Percentiles rank a stretch among this genome's conserved stretches.
Conservation (phyloP, 2,329 filamentous ascomycete genomes). For the Fusarium buxicola region DNA sequence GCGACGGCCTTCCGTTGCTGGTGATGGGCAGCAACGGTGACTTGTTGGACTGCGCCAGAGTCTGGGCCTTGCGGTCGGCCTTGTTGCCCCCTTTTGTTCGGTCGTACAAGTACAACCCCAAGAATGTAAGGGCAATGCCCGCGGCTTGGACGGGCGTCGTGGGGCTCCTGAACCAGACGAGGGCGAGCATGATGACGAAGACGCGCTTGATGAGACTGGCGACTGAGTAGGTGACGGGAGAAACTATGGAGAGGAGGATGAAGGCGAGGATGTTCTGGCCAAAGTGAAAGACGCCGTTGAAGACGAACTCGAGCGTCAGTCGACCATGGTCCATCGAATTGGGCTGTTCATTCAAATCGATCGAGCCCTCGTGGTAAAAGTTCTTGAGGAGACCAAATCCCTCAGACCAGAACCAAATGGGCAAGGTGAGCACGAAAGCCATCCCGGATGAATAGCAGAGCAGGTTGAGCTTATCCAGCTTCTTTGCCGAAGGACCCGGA, state of each 20-base stretch:
- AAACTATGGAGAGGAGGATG: conserved; percentile 89
- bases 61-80: conserved; percentile 83
- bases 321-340: conserved; percentile 82
- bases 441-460: conserved; percentile 97
- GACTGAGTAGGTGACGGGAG: conserved; percentile 96
- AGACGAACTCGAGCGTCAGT: conserved; percentile 85
- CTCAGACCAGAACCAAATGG: conserved; percentile 94
- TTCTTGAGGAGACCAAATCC: conserved; percentile 82
- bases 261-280: conserved; percentile 97
- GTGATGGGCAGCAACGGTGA: conserved; percentile 74
- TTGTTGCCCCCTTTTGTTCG: conserved; percentile 89
- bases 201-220: conserved; percentile 97
- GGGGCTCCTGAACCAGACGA: conserved; percentile 94
- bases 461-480: conserved; percentile 96
- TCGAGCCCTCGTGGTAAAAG: conserved; percentile 82
- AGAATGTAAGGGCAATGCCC: conserved; percentile 88
- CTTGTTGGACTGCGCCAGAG: conserved; percentile 59
- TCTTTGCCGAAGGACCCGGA: conserved; percentile 71
- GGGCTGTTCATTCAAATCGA: conserved; percentile 69
- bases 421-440: conserved; percentile 87
- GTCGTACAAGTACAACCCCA: conserved; percentile 96
- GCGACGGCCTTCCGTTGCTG: conserved; percentile 51
- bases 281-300: conserved; percentile 98
- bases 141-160: conserved; percentile 85
- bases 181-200: conserved; percentile 94